phyloP scores from a whole-genome alignment of 306 rosid species.

The Fagus crenata region DNA sequence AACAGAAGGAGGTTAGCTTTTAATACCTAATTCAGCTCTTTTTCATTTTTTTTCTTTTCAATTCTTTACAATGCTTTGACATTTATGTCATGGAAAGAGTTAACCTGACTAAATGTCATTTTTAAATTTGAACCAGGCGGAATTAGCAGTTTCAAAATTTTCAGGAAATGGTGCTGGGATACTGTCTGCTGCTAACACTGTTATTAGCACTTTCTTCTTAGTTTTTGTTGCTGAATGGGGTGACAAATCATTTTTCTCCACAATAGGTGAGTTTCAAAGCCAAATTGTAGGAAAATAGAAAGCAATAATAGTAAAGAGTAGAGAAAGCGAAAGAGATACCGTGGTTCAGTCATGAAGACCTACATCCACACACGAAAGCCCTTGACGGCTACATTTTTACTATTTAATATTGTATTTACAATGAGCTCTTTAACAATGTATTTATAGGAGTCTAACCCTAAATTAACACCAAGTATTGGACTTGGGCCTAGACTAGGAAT shows the following conservation, averaged over 20 bases:
- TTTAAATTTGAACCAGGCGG: conserved; percentile 73
- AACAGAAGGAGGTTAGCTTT: conserved; percentile 85
- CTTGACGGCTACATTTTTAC: too few species aligned
- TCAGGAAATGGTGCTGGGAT: conserved; percentile 88
- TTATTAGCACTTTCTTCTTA: conserved; percentile 66
- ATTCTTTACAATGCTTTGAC: conserved; percentile 18
- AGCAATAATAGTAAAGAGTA: too few species aligned
- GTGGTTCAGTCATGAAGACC: too few species aligned
- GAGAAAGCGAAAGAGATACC: too few species aligned
- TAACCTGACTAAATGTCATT: conserved; percentile 20
- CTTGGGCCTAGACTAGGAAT: too few species aligned
- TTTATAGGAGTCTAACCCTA: too few species aligned
- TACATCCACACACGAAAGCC: too few species aligned
- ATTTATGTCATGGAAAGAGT: background rate
- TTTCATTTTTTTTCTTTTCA: conserved; percentile 16
- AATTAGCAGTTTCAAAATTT: conserved; percentile 84
- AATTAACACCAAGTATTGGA: too few species aligned
- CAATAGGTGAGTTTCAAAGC: conserved; percentile 69
- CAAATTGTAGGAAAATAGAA: background rate
- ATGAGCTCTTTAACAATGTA: too few species aligned
- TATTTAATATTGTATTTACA: too few species aligned
- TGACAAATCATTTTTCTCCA: conserved; percentile 93
- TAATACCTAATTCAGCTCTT: background rate
- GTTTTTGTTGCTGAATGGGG: conserved; percentile 99
- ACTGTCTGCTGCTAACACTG: conserved; percentile 77